phyloP scores from a whole-genome alignment of 768 basidiomycete genomes.

The Mycena belliarum region DNA sequence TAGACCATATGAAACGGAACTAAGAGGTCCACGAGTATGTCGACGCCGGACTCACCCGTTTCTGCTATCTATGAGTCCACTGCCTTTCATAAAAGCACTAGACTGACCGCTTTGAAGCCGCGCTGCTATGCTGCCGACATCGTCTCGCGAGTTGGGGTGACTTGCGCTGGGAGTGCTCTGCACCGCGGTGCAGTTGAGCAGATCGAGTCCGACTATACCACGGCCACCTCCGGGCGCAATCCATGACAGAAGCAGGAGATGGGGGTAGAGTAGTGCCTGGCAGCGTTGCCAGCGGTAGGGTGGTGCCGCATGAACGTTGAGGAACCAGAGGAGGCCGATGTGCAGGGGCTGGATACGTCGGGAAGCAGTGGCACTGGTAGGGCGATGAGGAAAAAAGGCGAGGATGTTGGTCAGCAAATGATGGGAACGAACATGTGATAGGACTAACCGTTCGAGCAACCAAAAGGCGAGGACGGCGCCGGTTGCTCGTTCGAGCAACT shows the following conservation, averaged over 20 bases:
- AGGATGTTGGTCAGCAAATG: slow-evolving; percentile 16
- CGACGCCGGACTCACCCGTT: slow-evolving; percentile 32
- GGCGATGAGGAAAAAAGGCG: slow-evolving; percentile 23
- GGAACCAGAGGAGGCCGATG: slow-evolving; percentile 86
- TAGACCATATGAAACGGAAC: slow-evolving; percentile 93
- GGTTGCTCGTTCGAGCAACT: no score
- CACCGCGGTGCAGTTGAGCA: slow-evolving; percentile 85
- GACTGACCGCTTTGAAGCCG: slow-evolving; percentile 51
- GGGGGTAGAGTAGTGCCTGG: slow-evolving; percentile 80
- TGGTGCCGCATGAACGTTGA: slow-evolving; percentile 84
- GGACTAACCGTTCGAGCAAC: no score
- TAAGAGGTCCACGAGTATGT: slow-evolving; percentile 61
- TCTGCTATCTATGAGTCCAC: background rate
- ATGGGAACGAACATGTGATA: background rate
- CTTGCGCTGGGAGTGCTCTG: slow-evolving; percentile 80
- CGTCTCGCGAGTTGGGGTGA: slow-evolving; percentile 79
- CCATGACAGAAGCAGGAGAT: slow-evolving; percentile 86
- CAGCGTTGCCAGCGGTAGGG: slow-evolving; percentile 82
- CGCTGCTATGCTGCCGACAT: slow-evolving; percentile 86
- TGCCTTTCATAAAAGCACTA: background rate
- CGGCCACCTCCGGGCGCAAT: slow-evolving; percentile 79
- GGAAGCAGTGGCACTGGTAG: background rate
- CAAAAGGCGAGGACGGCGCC: no score
- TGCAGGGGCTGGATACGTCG: slow-evolving; percentile 66
- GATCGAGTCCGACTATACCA: slow-evolving; percentile 83